Evolutionary conservation across 441 rosid genomes (phyloP), one percentile per base, ranked within the genome.

Genomic region (Pelargonium australe): DNA sequence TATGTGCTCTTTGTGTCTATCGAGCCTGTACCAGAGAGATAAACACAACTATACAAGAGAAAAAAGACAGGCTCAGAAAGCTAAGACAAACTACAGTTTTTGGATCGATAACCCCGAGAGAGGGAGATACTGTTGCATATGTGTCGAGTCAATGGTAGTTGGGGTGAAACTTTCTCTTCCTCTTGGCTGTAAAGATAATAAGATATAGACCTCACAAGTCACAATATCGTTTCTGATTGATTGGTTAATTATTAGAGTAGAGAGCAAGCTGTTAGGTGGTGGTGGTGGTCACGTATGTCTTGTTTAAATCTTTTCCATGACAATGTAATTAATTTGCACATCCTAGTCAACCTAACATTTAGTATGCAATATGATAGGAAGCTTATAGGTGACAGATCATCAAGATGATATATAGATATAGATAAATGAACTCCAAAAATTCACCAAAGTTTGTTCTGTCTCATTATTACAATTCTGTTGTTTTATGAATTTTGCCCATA

Each of bases 281-380:
- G 64, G 79, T 77, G 85, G 70, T 71, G 47, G 67, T 80, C 85
- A 81, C 84, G 78, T 68, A 75, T 71, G 77, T 82, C 78, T 66
- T 63, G 76, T 61, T 63, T 31, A 64, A 73, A 66, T 66, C 72
- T 70, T 70, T 0, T n/a, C 65, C 71, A 23, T 66, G 72, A 67
- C 66, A 69, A 67, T 12, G 31, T 20, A 69, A n/a, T 61, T 44
- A n/a, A n/a, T n/a, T 70, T 66, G 17, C 68, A 61, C 37, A 65
- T 62, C 49, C 63, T 6, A 69, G 77, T 73, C 81, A 79, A 68
- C 60, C 45, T 3, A 64, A 25, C 55, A 1, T 20, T 20, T 20
- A 1, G 23, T 20, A 20, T 20, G 23, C 23, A 20, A 20, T 20
- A 20, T 20, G 23, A 20, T 20, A 20, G 23, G 23, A 20, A 20